Evolutionary conservation across 2,329 filamentous ascomycete genomes (phyloP), one percentile per base, ranked within the genome.

Genomic region (Sordariomycetes sp.): DNA sequence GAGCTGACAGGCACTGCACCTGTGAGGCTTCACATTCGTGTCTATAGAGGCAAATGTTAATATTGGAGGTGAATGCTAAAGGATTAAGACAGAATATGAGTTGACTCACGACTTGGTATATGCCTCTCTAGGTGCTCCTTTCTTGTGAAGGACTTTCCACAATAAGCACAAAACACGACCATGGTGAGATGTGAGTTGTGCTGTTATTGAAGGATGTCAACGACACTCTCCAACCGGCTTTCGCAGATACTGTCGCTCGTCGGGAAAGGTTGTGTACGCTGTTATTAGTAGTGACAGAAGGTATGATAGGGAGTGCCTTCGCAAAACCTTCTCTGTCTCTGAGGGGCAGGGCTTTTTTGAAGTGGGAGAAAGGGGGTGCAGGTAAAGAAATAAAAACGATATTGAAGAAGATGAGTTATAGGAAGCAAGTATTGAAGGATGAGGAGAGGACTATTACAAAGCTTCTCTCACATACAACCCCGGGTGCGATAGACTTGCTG

Each of bases 61-160:
- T 34, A 22, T n/a, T 45, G n/a, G 10, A 20, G 17, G 8, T 36
- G 4, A 54, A 54, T 22, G 22, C 39, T 15, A 3, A 45, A 17
- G n/a, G 48, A 4, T 34, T 17, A 22, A 5, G 28, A 15, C 25
- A 10, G n/a, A 8, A 20, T n/a, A 24, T 51, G 17, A 28, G 25
- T 36, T 39, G 36, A 67, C 76, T 68, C 64, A 80, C 77, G 77
- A 57, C 65, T 76, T 10, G 76, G 76, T 48, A 80, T 72, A 60
- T 80, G 77, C 61, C 77, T 73, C 62, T 80, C 77, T n/a, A 80
- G 65, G 63, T 80, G 77, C 62, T 80, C 77, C 64, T 80, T 80
- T 62, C 77, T 72, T 54, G 76, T 79, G 65, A 80, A 80, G 62
- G 67, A 69, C 67, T 76, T 79, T 57, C 77, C 77, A 63, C 77